Percentiles rank a stretch among this genome's conserved stretches.
These are phyloP conservation scores for Phycomyces nitens DNA, from an alignment of 192 early-diverging fungal species.

Conservation along the genomic window DNA sequence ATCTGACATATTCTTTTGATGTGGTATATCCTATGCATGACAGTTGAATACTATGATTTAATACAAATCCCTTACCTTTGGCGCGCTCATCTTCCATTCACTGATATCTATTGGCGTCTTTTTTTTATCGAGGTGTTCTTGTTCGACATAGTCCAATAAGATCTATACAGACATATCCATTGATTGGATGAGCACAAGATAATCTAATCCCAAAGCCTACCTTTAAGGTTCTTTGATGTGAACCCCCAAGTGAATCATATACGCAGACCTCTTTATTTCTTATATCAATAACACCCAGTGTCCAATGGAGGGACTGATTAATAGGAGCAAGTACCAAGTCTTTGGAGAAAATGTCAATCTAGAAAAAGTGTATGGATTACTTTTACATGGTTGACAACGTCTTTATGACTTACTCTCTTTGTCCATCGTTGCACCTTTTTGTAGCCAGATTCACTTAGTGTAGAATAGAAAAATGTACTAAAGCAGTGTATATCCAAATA, in stretches of 20 bases:
- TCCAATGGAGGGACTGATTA: constrained; percentile 57
- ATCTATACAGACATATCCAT: constrained; percentile 28
- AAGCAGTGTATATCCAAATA: constrained; percentile 79
- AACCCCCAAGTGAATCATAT: constrained; percentile 79
- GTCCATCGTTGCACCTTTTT: constrained; percentile 77
- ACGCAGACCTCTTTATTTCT: constrained; percentile 63
- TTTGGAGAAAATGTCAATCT: constrained; percentile 68
- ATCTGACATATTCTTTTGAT: constrained; percentile 86
- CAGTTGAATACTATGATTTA: background rate
- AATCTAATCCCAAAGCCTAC: too few relatives aligned
- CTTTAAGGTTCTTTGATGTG: constrained; percentile 49
- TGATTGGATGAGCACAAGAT: too few relatives aligned
- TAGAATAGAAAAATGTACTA: constrained; percentile 89
- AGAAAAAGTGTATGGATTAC: background rate
- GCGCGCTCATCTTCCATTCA: constrained; percentile 65
- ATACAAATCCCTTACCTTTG: constrained; percentile 30
- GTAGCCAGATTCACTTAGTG: constrained; percentile 68
- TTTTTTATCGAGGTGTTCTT: constrained; percentile 75
- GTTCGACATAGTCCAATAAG: constrained; percentile 64
- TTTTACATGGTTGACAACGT: background rate
- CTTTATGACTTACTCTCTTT: constrained; percentile 43
- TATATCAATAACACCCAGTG: constrained; percentile 42
- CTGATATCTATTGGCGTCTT: constrained; percentile 52
- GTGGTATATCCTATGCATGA: constrained; percentile 65
- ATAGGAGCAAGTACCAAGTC: constrained; percentile 84